These are phyloP conservation scores for Psidium friedrichsthalianum DNA, from an alignment of 345 rosid genomes.

Conservation along the genomic window DNA sequence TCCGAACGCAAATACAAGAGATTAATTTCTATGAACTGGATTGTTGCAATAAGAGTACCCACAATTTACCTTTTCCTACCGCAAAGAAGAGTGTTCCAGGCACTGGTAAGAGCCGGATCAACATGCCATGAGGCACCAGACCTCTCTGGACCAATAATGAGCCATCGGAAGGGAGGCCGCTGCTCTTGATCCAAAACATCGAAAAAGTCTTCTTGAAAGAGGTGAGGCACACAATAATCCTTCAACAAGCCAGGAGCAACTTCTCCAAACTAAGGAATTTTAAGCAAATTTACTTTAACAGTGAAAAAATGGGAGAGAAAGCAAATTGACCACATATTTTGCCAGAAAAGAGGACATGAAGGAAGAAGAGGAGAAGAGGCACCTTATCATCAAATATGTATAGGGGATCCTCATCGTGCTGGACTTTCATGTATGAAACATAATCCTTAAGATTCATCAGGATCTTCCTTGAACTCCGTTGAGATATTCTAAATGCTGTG, in stretches of 20 bases:
- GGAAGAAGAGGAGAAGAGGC: not conserved
- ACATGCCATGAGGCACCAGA: slow-evolving; percentile 99
- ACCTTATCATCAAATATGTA: slow-evolving; percentile 94
- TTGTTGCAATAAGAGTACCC: not conserved
- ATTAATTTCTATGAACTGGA: not conserved
- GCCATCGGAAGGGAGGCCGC: slow-evolving; percentile 89
- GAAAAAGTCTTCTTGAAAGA: slow-evolving; percentile 87
- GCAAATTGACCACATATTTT: not conserved
- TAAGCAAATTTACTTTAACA: not conserved
- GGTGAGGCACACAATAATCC: slow-evolving; percentile 71
- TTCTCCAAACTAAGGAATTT: slow-evolving; percentile 63
- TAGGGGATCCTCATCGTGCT: slow-evolving; percentile 93
- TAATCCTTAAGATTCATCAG: slow-evolving; percentile 80
- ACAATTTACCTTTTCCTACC: slow-evolving; percentile 80
- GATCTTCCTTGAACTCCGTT: slow-evolving; percentile 51
- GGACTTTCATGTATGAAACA: slow-evolving; percentile 56
- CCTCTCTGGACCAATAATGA: slow-evolving; percentile 94
- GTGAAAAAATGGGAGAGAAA: slow-evolving; percentile 2
- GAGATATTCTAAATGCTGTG: slow-evolving; percentile 67
- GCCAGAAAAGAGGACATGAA: not conserved
- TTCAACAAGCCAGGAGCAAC: slow-evolving; percentile 63
- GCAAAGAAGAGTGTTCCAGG: slow-evolving; percentile 92
- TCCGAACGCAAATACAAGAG: too few species aligned
- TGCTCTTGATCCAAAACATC: slow-evolving; percentile 58
- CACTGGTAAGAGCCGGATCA: slow-evolving; percentile 96